Percentiles rank a stretch among this genome's conserved stretches.
These are phyloP conservation scores for Carallia pectinifolia DNA, from an alignment of 345 rosid genomes.

Conservation along the genomic window DNA sequence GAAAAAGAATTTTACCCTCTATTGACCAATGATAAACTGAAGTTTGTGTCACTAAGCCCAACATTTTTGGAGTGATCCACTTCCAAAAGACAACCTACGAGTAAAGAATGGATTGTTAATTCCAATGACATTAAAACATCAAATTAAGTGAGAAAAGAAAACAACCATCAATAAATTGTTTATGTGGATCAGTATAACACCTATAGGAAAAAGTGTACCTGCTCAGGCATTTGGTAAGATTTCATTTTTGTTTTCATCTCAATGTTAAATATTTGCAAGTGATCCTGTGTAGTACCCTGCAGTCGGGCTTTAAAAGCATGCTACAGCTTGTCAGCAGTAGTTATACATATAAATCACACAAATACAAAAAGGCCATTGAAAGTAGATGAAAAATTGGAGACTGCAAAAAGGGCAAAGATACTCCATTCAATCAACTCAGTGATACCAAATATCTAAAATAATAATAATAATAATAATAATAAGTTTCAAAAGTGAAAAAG, in stretches of 20 bases:
- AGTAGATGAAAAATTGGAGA: no score
- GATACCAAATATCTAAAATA: not conserved
- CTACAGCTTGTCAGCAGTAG: not conserved
- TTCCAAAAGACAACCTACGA: conserved; percentile 95
- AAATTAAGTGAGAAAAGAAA: no score
- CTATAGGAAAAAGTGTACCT: conserved; percentile 40
- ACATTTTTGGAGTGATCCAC: conserved; percentile 88
- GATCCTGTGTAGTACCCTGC: conserved; percentile 94
- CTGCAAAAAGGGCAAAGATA: not conserved
- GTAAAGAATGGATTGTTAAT: not conserved
- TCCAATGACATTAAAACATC: not conserved
- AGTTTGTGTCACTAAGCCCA: conserved; percentile 89
- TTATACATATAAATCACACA: conserved; percentile 7
- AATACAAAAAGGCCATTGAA: no score
- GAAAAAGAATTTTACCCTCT: conserved; percentile 53
- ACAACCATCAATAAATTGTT: no score
- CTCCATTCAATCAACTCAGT: not conserved
- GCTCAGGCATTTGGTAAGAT: conserved; percentile 98
- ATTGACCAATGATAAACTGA: conserved; percentile 97
- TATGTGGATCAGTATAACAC: no score
- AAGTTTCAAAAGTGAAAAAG: not conserved
- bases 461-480: no score
- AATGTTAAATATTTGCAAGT: conserved; percentile 95
- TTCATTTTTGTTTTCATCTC: conserved; percentile 94
- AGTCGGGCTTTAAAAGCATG: conserved; percentile 66